These are phyloP conservation scores for Gloeostereum incarnatum DNA, from an alignment of 768 basidiomycete species.

Conservation along the genomic window DNA sequence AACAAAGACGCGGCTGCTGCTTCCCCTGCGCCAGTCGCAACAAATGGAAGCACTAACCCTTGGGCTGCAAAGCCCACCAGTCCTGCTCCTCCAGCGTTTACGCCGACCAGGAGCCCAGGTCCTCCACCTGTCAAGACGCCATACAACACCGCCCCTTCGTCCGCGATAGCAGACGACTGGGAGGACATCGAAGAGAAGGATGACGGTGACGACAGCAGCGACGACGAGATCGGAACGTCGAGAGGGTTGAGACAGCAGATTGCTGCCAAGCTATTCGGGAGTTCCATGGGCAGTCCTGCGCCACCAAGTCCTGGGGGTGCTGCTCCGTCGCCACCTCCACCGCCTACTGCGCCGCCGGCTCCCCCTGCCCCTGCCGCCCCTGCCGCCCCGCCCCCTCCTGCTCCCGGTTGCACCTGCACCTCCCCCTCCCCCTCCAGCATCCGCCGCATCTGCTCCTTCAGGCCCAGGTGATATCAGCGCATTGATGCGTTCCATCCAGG, in stretches of 20 bases:
- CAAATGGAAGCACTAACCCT: conserved; percentile 57
- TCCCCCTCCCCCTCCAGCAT: conserved; percentile 18
- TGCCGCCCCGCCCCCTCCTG: conserved; percentile 27
- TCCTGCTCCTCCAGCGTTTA: conserved; percentile 25
- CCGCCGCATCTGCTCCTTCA: conserved; percentile 20
- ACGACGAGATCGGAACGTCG: conserved; percentile 68
- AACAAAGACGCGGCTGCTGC: conserved; percentile 31
- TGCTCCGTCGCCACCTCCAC: conserved; percentile 41
- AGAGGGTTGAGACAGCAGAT: conserved; percentile 60
- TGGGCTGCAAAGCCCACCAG: conserved; percentile 36
- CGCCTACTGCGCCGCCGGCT: conserved; percentile 28
- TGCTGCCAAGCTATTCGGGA: conserved; percentile 67
- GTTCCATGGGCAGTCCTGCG: conserved; percentile 10
- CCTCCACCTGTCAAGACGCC: conserved; percentile 43
- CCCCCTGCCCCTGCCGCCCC: conserved; percentile 26
- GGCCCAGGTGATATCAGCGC: conserved; percentile 48
- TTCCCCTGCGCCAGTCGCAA: conserved; percentile 21
- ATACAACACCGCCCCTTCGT: conserved; percentile 54
- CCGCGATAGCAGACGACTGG: conserved; percentile 67
- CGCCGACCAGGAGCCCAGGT: conserved; percentile 36
- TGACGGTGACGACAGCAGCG: conserved; percentile 59
- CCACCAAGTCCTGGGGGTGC: conserved; percentile 21
- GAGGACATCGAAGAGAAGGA: conserved; percentile 72
- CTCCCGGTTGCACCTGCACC: conserved; percentile 23
- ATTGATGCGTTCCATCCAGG: conserved; percentile 72